Percentiles rank a stretch among this genome's conserved stretches.
These are phyloP conservation scores for Amanita subjunquillea DNA, from an alignment of 768 basidiomycete species.

Conservation along the genomic window DNA sequence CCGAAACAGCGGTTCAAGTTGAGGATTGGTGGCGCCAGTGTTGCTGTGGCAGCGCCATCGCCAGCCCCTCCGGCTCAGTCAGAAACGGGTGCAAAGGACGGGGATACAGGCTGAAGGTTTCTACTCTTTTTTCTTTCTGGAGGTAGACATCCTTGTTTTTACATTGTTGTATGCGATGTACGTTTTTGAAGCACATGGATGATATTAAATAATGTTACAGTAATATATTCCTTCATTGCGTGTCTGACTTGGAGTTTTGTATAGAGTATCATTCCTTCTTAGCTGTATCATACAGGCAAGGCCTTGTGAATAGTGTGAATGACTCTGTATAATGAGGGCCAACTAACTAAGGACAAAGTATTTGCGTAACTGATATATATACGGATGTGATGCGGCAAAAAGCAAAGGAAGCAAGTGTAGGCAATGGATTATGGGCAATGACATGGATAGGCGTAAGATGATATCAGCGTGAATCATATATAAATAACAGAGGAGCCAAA, in stretches of 20 bases:
- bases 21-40: slow-evolving; percentile 1
- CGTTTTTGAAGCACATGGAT: neutral
- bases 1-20: slow-evolving; percentile 7
- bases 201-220: neutral
- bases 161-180: neutral
- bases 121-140: neutral
- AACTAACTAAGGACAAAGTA: slow-evolving; percentile 6
- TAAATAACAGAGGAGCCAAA: slow-evolving; percentile 9
- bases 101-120: slow-evolving; percentile 48
- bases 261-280: neutral
- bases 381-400: slow-evolving; percentile 10
- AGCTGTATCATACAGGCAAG: slow-evolving; percentile 1
- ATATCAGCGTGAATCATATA: slow-evolving; percentile 9
- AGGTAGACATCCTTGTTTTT: neutral
- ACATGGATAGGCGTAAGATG: slow-evolving; percentile 8
- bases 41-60: slow-evolving; percentile 3
- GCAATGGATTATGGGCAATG: slow-evolving; percentile 9
- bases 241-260: neutral
- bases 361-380: slow-evolving; percentile 7
- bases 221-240: neutral
- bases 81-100: slow-evolving; percentile 62
- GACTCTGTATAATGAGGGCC: slow-evolving; percentile 4
- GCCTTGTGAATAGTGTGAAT: neutral
- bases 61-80: slow-evolving; percentile 27
- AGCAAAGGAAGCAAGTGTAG: slow-evolving; percentile 17